A percentile compares a stretch with the other conserved stretches of the same genome.
Conservation (phyloP, 148 eudicot genomes). For the Beta vulgaris region DNA sequence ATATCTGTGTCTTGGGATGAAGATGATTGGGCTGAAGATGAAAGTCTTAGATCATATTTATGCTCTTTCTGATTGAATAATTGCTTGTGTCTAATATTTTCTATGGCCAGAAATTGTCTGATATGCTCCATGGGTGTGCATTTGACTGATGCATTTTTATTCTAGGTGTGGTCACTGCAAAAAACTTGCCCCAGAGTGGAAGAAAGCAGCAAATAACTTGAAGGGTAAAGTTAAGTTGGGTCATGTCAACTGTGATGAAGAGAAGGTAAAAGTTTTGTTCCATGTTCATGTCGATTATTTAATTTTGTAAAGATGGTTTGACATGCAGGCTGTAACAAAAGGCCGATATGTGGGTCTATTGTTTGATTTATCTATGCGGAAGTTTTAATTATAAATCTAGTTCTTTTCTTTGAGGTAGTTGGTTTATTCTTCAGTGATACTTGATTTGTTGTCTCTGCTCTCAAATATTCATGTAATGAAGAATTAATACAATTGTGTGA, state of each 20-base stretch:
- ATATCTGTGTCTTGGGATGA: neutral
- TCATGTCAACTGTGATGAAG: conserved; percentile 89
- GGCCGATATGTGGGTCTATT: neutral
- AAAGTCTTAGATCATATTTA: neutral
- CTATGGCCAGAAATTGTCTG: neutral
- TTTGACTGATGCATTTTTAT: conserved; percentile 3
- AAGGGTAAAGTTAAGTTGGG: conserved; percentile 93
- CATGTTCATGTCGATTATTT: neutral
- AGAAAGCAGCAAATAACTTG: conserved; percentile 82
- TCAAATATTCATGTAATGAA: too few species aligned
- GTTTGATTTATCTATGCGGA: too few species aligned
- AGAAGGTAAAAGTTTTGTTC: conserved; percentile 56
- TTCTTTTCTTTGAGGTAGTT: neutral
- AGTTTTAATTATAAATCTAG: too few species aligned
- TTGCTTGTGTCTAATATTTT: neutral
- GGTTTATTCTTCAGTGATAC: neutral
- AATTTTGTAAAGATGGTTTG: neutral
- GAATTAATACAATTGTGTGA: neutral
- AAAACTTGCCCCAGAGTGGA: conserved; percentile 99
- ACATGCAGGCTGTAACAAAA: neutral
- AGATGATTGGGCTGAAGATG: neutral
- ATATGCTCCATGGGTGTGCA: neutral
- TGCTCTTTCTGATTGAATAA: neutral
- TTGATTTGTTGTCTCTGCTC: neutral
- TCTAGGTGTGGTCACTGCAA: conserved; percentile 98